Base-by-base conservation (phyloP, 768 basidiomycete genomes). In the Podaxis mareebaensis region DNA sequence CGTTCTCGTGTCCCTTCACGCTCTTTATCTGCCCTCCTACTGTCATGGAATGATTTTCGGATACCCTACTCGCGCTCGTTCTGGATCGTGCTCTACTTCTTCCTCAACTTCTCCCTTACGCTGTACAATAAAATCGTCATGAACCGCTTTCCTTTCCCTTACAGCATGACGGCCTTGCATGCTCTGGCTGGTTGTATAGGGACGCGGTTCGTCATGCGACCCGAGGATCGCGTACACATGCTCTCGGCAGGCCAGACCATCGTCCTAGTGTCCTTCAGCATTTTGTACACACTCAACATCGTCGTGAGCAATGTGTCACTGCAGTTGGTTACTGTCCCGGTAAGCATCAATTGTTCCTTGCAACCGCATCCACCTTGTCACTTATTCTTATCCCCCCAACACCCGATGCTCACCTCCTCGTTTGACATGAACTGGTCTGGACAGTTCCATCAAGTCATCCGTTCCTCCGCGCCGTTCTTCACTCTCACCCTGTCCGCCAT, bases 371-470 rank as follows among this genome's bases (percentile, higher is more conserved):
- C 57, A n/a, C 24, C 3, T 17, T 38, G 55, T 20, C 53, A 46
- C 60, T 59, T 60, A 22, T 53, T 58, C 51, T 55, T 28, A 6
- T 13, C 30, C n/a, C 28, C 33, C 13, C 30, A 40, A 30, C 7
- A 1, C 17, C 26, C 17, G 20, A 22, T 8, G 33, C 33, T 10
- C 33, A 20, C n/a, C 39, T 17, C 28, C 54, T 60, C 52, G 22
- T 5, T 26, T 42, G 36, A 30, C 52, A 8, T 40, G 39, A n/a
- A 10, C 46, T 46, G 22, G 40, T 15, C 33, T 48, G 33, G 24
- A 28, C 65, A 97, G 95, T 97, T 99, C 71, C 97, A 99, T 74
- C 96, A 99, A 80, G 94, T 99, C 60, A 89, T 99, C 40, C 91
- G 97, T 30, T 93, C 95, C 4, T 85, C 92, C 20, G 91, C 96